A percentile compares a stretch with the other conserved stretches of the same genome.
Conservation (phyloP, 108 stramenopile species). For the Discostella pseudostelligera region DNA sequence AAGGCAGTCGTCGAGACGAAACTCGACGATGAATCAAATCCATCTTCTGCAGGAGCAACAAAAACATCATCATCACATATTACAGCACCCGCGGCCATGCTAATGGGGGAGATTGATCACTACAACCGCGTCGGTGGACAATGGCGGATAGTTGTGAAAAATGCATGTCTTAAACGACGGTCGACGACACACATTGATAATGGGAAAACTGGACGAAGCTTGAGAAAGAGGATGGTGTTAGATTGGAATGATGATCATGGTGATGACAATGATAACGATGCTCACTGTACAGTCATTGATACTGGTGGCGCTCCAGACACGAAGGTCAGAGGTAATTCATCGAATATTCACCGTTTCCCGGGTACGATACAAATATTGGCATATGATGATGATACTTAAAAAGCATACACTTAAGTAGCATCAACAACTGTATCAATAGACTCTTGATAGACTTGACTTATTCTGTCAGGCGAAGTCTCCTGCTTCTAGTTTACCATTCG, state of each 20-base stretch:
- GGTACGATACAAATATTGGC: slow-evolving; percentile 42
- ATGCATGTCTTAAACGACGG: slow-evolving; percentile 27
- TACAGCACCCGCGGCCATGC: slow-evolving; percentile 39
- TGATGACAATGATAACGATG: slow-evolving; percentile 11
- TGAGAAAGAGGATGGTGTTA: slow-evolving; percentile 18
- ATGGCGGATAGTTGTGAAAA: slow-evolving; percentile 46
- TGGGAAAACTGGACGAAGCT: slow-evolving; percentile 24
- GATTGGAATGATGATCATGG: too few species aligned
- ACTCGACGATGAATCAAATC: slow-evolving; percentile 15
- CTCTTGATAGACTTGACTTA: too few species aligned
- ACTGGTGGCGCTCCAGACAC: background rate
- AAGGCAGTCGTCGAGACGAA: slow-evolving; percentile 27
- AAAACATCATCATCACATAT: background rate
- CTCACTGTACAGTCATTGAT: background rate
- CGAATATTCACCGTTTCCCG: slow-evolving; percentile 13
- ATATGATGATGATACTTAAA: slow-evolving; percentile 31
- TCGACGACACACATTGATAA: slow-evolving; percentile 12
- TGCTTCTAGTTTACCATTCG: background rate
- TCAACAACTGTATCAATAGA: too few species aligned
- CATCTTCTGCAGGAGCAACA: background rate
- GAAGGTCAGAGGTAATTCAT: background rate
- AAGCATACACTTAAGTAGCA: too few species aligned
- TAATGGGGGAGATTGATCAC: slow-evolving; percentile 39
- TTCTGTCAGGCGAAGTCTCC: too few species aligned
- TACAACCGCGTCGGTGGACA: slow-evolving; percentile 47